Evolutionary conservation across 768 basidiomycete genomes (phyloP).

Genomic region (Austroboletus festivus): DNA sequence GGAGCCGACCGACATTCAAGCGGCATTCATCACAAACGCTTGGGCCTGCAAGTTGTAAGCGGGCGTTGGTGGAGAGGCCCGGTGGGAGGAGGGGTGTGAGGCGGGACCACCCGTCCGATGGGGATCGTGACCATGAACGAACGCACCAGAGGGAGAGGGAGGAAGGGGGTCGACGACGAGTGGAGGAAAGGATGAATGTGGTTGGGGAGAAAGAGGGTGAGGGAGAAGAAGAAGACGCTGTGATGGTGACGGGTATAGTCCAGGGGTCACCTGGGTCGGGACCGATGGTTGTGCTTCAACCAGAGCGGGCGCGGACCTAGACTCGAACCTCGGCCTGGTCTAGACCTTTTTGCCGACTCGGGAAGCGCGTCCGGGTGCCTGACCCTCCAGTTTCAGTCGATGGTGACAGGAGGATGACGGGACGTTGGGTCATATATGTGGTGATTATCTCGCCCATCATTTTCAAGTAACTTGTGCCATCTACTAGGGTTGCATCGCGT

Average conservation of each 20-base stretch:
- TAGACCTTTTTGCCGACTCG: too few relatives aligned
- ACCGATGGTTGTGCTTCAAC: constrained; percentile 28
- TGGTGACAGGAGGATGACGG: too few relatives aligned
- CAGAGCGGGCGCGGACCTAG: constrained; percentile 27
- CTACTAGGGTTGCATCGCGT: too few relatives aligned
- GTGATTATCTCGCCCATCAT: too few relatives aligned
- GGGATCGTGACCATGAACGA: too few relatives aligned
- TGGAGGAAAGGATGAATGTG: too few relatives aligned
- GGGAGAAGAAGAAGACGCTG: neutral
- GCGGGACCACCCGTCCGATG: too few relatives aligned
- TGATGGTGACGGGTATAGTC: neutral
- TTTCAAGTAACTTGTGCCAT: too few relatives aligned
- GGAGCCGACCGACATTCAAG: constrained; percentile 62
- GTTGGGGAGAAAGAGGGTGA: neutral
- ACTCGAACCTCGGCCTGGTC: neutral
- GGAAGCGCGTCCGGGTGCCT: too few relatives aligned
- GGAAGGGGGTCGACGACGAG: constrained; percentile 1
- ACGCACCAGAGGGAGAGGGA: too few relatives aligned
- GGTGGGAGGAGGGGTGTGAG: constrained; percentile 18
- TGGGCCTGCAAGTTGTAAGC: constrained; percentile 57
- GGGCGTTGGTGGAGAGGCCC: constrained; percentile 39
- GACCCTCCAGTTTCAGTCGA: too few relatives aligned
- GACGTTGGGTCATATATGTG: too few relatives aligned
- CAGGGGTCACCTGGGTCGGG: constrained; percentile 21
- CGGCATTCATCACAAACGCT: constrained; percentile 69